Percentiles rank a stretch among this genome's conserved stretches.
Evolutionary conservation across 2,329 filamentous ascomycete species (phyloP).

Genomic region (Botrytis fragariae): DNA sequence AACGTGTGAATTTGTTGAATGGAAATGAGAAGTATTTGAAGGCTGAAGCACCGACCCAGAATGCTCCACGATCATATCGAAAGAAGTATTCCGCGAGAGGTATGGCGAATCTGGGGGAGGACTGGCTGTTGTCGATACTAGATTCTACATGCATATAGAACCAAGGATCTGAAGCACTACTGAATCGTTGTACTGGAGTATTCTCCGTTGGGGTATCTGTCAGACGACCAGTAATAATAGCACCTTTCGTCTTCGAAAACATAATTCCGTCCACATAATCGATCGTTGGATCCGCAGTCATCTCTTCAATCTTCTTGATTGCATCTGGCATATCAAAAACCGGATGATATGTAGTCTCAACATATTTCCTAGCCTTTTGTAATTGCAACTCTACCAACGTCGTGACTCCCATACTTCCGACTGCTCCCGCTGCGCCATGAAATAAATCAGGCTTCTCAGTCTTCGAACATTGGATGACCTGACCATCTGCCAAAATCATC

Average conservation of each 20-base stretch:
- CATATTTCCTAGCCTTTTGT: conserved; percentile 51
- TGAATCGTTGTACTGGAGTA: conserved; percentile 45
- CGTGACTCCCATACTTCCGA: conserved; percentile 59
- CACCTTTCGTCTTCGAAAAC: conserved; percentile 46
- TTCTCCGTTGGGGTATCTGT: conserved; percentile 40
- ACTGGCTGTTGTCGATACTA: conserved; percentile 21
- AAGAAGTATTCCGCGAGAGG: conserved; percentile 55
- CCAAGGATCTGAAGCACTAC: conserved; percentile 57
- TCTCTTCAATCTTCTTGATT: conserved; percentile 43
- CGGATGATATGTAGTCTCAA: conserved; percentile 55
- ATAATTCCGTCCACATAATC: conserved; percentile 65
- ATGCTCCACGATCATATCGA: conserved; percentile 62
- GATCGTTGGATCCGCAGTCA: conserved; percentile 35
- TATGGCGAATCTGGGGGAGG: conserved; percentile 40
- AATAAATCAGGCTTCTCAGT: conserved; percentile 54
- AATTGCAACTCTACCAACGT: conserved; percentile 59
- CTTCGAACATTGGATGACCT: conserved; percentile 48
- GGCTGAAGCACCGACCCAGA: conserved; percentile 61
- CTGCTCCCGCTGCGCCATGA: conserved; percentile 55
- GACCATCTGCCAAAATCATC: conserved; percentile 59
- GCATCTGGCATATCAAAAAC: conserved; percentile 45
- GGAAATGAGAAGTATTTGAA: conserved; percentile 60
- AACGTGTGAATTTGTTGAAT: conserved; percentile 58
- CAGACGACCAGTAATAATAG: conserved; percentile 54
- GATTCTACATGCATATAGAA: conserved; percentile 61